phyloP scores from a whole-genome alignment of 352 stramenopile species.

The Pythium sukuiense region DNA sequence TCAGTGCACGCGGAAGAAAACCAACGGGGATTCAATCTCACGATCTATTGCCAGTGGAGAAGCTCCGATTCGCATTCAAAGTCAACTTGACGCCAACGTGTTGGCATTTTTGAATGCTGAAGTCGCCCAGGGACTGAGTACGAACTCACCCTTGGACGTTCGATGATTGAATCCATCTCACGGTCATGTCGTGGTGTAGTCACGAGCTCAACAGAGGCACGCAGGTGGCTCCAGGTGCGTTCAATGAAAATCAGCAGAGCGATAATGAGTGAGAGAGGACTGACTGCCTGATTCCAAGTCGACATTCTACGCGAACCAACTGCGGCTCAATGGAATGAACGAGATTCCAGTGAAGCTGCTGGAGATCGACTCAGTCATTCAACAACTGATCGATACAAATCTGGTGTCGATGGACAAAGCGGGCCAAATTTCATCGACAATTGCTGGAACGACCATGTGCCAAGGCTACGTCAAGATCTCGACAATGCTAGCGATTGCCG shows the following conservation, averaged over 20 bases:
- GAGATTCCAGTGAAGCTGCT: background rate
- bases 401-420: constrained; percentile 34
- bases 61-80: constrained; percentile 22
- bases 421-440: constrained; percentile 23
- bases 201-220: background rate
- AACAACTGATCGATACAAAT: background rate
- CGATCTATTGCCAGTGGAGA: constrained; percentile 14
- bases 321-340: background rate
- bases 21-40: background rate
- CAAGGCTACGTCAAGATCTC: constrained; percentile 56
- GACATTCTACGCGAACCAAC: background rate
- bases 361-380: background rate
- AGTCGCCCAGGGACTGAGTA: background rate
- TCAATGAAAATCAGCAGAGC: background rate
- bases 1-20: background rate
- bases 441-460: constrained; percentile 65
- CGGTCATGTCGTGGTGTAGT: background rate
- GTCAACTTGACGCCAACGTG: background rate
- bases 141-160: background rate
- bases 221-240: background rate
- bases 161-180: too few relatives aligned
- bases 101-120: constrained; percentile 3
- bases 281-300: background rate
- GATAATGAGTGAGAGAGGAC: background rate
- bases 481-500: constrained; percentile 58